Evolutionary conservation across 2,329 filamentous ascomycete genomes (phyloP), one percentile per base, ranked within the genome.

Genomic region (Colletotrichum coccodes): DNA sequence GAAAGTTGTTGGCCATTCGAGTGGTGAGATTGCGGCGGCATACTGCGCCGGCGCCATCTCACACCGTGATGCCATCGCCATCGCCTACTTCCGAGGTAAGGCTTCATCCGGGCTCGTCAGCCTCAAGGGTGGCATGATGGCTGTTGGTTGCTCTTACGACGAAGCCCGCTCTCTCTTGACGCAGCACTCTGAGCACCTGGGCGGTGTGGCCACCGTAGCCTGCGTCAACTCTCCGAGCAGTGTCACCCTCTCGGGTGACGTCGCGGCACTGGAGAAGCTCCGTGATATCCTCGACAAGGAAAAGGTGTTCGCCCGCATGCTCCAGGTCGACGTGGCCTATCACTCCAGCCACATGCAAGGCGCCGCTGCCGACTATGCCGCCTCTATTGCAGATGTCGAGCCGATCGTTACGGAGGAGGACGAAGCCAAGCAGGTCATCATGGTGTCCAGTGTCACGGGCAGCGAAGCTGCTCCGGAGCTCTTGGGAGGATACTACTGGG

Each of bases 201-300:
- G 64, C 26, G 60, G 40, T 23, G 23, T 56, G 36, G 28, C 66
- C 52, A 64, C 59, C 53, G 52, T n/a, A n/a, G n/a, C 68, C 47
- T 86, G 86, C 72, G 81, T 84, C 72, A 89, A 89, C 77, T 86
- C 84, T 30, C 85, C 86, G 0, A 77, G 77, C 1, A 87, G 82
- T 23, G 74, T 85, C 11, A 89, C 87, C 0, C 79, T 87, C 0
- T 87, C 86, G 0, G 86, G 86, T 9, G 82, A 86, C 52, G 79
- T 80, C 36, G 71, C 75, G 0, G 81, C 79, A 3, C 76, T 89
- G 3, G 80, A 83, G 11, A 76, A 80, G 70, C 75, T 87, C 74
- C 36, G 70, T 83, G n/a, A 78, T 84, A n/a, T n/a, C n/a, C n/a
- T n/a, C 50, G 76, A 34, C n/a, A 59, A 34, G 59, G n/a, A n/a